phyloP scores from a whole-genome alignment of 2,329 filamentous ascomycete species.

The Penicillium sp. region DNA sequence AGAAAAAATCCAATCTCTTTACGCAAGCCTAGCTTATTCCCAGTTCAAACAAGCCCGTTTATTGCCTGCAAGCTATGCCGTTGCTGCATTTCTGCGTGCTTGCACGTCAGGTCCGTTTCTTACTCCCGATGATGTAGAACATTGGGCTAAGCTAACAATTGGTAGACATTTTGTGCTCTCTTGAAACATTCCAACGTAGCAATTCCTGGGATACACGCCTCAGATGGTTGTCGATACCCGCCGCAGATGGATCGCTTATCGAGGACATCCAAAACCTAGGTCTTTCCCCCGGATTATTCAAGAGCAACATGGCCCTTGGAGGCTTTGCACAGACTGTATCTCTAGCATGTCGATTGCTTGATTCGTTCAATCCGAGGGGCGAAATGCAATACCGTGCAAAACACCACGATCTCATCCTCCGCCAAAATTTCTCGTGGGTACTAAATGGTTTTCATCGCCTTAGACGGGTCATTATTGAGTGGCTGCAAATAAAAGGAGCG shows the following conservation, averaged over 20 bases:
- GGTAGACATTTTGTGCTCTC: slow-evolving; percentile 46
- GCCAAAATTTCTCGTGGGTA: slow-evolving; percentile 35
- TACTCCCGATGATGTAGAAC: not conserved
- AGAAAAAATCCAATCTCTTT: slow-evolving; percentile 38
- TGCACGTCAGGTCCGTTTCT: slow-evolving; percentile 39
- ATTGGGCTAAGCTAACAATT: slow-evolving; percentile 16
- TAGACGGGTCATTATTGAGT: slow-evolving; percentile 30
- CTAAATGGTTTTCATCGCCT: slow-evolving; percentile 35
- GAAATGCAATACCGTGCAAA: slow-evolving; percentile 11
- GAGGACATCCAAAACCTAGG: slow-evolving; percentile 32
- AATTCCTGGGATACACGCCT: slow-evolving; percentile 5
- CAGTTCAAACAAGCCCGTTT: slow-evolving; percentile 35
- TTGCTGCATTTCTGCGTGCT: slow-evolving; percentile 34
- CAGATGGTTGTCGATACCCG: slow-evolving; percentile 27
- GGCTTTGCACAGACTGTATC: slow-evolving; percentile 26
- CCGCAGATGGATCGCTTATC: slow-evolving; percentile 24
- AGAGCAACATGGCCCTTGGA: slow-evolving; percentile 26
- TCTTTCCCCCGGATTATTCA: slow-evolving; percentile 30
- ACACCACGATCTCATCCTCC: slow-evolving; percentile 23
- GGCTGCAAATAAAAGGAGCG: slow-evolving; percentile 23
- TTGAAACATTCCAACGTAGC: slow-evolving; percentile 36
- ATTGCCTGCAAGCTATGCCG: slow-evolving; percentile 29
- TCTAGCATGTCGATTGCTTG: slow-evolving; percentile 30
- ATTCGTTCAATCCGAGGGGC: slow-evolving; percentile 26
- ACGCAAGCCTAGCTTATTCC: slow-evolving; percentile 30